These are phyloP conservation scores for Neurospora sp. DNA, from an alignment of 2,329 filamentous ascomycete species.

Conservation along the genomic window DNA sequence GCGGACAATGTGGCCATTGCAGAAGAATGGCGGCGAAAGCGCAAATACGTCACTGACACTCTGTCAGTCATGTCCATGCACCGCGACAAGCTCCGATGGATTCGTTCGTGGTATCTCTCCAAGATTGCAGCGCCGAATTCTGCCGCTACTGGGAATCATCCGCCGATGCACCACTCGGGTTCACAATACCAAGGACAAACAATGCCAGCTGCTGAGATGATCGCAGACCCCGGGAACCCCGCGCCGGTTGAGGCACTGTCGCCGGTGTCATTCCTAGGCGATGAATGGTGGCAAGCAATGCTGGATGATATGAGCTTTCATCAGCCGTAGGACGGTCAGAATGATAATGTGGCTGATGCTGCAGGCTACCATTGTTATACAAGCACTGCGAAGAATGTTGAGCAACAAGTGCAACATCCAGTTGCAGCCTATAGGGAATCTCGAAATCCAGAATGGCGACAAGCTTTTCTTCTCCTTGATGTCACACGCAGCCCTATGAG, in stretches of 20 bases:
- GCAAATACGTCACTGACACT: conserved; percentile 19
- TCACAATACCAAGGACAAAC: not conserved
- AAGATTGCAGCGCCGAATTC: not conserved
- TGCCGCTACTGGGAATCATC: not conserved
- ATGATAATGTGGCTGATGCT: not conserved
- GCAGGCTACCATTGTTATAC: not conserved
- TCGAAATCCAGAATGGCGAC: not conserved
- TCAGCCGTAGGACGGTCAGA: not conserved
- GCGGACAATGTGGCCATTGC: conserved; percentile 20
- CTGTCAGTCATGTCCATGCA: conserved; percentile 23
- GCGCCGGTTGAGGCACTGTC: not conserved
- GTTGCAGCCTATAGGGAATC: not conserved
- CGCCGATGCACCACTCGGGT: not conserved
- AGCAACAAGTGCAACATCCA: not conserved
- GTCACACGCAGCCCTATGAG: not conserved
- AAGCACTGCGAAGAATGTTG: not conserved
- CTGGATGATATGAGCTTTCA: conserved; percentile 2
- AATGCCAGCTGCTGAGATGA: not conserved
- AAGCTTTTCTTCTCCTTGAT: not conserved
- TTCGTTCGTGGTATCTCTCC: conserved; percentile 28
- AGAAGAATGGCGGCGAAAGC: conserved; percentile 16
- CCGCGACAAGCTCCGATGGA: conserved; percentile 29
- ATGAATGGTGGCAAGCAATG: conserved; percentile 7
- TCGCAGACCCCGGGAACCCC: not conserved
- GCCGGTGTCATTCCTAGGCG: not conserved